Base-by-base conservation (phyloP, 2,329 filamentous ascomycete species). In the Pyricularia pennisetigena region DNA sequence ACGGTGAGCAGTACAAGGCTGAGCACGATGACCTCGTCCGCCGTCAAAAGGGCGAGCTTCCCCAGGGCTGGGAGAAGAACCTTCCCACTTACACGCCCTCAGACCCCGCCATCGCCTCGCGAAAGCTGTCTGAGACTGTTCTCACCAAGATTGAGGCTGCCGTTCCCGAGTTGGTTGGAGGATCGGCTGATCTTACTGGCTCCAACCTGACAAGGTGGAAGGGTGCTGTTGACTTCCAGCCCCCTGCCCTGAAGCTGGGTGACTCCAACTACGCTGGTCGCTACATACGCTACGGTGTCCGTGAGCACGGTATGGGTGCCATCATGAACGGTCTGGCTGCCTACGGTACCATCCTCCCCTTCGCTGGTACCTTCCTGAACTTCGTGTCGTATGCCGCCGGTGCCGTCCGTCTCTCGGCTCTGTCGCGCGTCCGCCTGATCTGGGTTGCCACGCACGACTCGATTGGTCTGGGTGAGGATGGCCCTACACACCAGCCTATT, bases 151-250 rank as follows among this genome's bases (percentile, higher is more conserved):
- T 99, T 76, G 88, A 97, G 84, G 81, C 86, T 67, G 87, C 84
- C 72, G 78, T 99, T 68, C 95, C 95, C 73, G 95, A 98, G 82
- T 89, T 99, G 69, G 81, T 99, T 70, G 97, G 94, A 79, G 95
- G 95, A 75, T 99, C 95, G 72, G 95, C 95, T 75, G 95, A 99
- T 86, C 82, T 99, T 86, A 99, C 95, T 79, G 93, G 93, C 78
- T 98, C 95, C 79, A 99, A 99, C 88, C 90, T 98, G 85, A 99
- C 95, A 74, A 90, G 94, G 79, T 97, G 94, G 93, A 99, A 98
- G 91, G 87, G 88, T 68, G 94, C 95, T 69, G 88, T 94, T 73
- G 95, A 99, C 85, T 98, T 99, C 90, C 95, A 99, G 86, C 92
- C 94, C 72, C 92, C 93, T 70, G 85, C 87, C 75, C 90, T 88